phyloP scores from a whole-genome alignment of 108 stramenopile genomes.

The Hondaea fermentalgiana region DNA sequence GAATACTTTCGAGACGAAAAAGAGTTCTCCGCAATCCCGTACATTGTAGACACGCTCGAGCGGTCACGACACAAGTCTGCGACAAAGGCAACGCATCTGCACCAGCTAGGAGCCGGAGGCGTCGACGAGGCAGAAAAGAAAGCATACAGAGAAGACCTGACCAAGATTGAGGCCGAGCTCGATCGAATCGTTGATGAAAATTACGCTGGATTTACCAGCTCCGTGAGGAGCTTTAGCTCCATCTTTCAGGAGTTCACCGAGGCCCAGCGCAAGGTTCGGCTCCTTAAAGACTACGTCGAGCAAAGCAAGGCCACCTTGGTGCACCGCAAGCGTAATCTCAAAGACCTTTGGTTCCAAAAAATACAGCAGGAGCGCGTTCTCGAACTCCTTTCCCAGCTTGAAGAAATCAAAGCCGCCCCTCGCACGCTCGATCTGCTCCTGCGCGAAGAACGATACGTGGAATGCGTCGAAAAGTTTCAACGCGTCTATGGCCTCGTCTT shows the following conservation, averaged over 20 bases:
- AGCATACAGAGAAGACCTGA: neutral
- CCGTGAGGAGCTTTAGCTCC: neutral
- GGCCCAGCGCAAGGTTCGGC: neutral
- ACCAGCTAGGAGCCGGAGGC: neutral
- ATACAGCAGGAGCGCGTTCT: conserved; percentile 4
- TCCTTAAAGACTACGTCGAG: neutral
- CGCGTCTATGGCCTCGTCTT: neutral
- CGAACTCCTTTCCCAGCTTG: neutral
- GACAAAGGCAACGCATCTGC: neutral
- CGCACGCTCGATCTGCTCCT: neutral
- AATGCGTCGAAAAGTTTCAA: neutral
- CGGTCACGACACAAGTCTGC: neutral
- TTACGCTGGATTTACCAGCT: neutral
- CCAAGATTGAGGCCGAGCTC: neutral
- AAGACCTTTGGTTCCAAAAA: neutral
- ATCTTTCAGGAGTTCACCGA: conserved; percentile 18
- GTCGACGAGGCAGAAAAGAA: neutral
- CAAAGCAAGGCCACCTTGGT: neutral
- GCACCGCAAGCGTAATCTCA: neutral
- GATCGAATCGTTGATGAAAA: neutral
- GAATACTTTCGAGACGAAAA: neutral
- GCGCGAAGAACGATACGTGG: neutral
- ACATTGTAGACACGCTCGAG: conserved; percentile 11
- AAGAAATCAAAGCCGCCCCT: neutral
- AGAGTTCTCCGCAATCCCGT: neutral